These are phyloP conservation scores for Eimeria tenella DNA, from an alignment of 169 alveolate species.

Conservation along the genomic window DNA sequence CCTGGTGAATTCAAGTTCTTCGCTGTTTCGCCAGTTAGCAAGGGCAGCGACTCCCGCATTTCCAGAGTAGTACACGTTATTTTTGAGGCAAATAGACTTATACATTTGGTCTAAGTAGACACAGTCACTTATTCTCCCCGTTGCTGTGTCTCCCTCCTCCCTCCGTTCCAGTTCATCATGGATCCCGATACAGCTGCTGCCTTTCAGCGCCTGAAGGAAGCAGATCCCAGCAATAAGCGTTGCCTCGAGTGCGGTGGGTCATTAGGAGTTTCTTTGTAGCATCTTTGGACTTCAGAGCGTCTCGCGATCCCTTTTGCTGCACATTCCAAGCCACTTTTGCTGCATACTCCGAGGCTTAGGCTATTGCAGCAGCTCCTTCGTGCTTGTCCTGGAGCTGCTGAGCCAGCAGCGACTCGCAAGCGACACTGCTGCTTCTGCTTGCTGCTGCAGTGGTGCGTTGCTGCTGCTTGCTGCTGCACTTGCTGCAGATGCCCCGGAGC, in stretches of 20 bases:
- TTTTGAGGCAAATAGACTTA: too few species aligned
- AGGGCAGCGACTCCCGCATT: too few species aligned
- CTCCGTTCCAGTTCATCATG: conserved; percentile 47
- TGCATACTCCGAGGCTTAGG: background rate
- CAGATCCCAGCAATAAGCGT: conserved; percentile 52
- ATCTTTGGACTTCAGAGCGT: too few species aligned
- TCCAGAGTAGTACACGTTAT: too few species aligned
- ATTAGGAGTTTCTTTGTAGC: background rate
- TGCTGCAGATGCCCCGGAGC: conserved; percentile 92
- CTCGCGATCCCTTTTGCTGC: too few species aligned
- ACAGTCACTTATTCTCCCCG: too few species aligned
- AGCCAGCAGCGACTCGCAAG: too few species aligned
- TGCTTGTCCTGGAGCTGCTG: background rate
- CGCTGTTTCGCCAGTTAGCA: too few species aligned
- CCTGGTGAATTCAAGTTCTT: too few species aligned
- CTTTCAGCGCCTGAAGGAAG: conserved; percentile 75
- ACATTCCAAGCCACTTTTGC: background rate
- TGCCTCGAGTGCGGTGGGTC: conserved; percentile 80
- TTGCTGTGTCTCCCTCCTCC: background rate
- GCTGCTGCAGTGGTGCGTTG: background rate
- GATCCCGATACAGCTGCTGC: conserved; percentile 73
- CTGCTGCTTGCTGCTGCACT: background rate
- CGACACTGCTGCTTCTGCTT: too few species aligned
- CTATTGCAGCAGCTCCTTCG: background rate
- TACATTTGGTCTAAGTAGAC: too few species aligned